Base-by-base conservation (phyloP, 805 yeast genomes). In the Clavispora fructus region DNA sequence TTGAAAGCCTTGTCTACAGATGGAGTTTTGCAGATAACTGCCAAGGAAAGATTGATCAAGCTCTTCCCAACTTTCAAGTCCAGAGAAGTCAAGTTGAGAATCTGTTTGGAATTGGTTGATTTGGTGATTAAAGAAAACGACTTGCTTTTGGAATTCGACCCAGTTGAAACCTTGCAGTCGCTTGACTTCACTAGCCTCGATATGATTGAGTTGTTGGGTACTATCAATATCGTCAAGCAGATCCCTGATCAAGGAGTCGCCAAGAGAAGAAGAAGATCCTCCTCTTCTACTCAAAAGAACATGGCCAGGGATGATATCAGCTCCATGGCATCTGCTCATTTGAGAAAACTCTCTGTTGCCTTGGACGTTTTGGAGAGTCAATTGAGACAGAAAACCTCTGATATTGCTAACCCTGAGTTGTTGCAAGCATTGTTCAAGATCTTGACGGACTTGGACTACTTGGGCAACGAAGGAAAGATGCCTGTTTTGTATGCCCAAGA, bases 401-500 rank as follows among this genome's bases (percentile, higher is more conserved):
- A 56, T 14, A 47, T 68, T 37, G 60, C 70, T 58, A 66, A 71
- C 28, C 73, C 82, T 2, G 71, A 69, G 23, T 64, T 82, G 42
- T 64, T 82, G 35, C 70, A 72, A 43, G 65, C 78, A 13, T 61
- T 82, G 48, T 83, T 87, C 67, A 77, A 77, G 52, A 70, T 84
- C 32, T 68, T 87, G 42, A 79, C 87, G 43, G 94, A 87, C 61
- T 69, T 86, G 53, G 94, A 87, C 61, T 82, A 95, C 27, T 73
- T 94, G 41, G 96, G 95, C 39, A 82, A 81, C 52, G 98, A 91
- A 61, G 96, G 96, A 35, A 88, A 89, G 47, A 71, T 94, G 51
- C 96, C 99, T 4, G 92, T 92, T 5, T 72, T 87, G 39, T 92
- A 91, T 56, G 85, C 95, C 1, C 96, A 94, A 67, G 97, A 94